These are phyloP conservation scores for Rubus idaeus DNA, from an alignment of 306 rosid genomes.

Conservation along the genomic window DNA sequence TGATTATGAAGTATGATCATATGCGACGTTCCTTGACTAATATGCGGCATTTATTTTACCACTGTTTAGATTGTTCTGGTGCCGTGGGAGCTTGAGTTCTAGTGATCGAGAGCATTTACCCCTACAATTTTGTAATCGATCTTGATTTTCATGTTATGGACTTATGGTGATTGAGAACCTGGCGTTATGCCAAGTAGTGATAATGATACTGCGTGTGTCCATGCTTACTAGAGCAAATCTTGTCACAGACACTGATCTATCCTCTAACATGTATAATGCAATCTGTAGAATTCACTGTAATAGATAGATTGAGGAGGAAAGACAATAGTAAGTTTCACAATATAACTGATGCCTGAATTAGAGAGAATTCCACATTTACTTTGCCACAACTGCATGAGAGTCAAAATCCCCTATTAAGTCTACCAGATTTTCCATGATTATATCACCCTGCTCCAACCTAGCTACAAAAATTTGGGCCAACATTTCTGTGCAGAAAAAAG, in stretches of 20 bases:
- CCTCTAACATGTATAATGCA: neutral
- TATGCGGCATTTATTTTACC: neutral
- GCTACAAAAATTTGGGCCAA: constrained; percentile 38
- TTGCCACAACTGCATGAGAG: neutral
- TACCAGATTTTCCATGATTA: constrained; percentile 3
- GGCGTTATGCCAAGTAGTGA: neutral
- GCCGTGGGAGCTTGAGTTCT: no score
- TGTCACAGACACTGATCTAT: neutral
- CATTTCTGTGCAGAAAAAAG: constrained; percentile 12
- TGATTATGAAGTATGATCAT: neutral
- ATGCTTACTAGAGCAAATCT: neutral
- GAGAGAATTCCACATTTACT: neutral
- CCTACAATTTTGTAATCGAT: neutral
- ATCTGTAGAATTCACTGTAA: neutral
- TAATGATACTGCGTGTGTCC: no score
- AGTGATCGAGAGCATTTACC: neutral
- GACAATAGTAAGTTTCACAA: neutral
- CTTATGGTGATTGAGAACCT: neutral
- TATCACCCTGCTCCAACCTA: constrained; percentile 25
- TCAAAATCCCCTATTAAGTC: neutral
- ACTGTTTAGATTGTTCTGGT: neutral
- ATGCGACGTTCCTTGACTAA: neutral
- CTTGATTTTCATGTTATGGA: neutral
- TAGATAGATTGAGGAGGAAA: neutral
- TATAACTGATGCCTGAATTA: neutral